A percentile compares a stretch with the other conserved stretches of the same genome.
phyloP scores from a whole-genome alignment of 2,329 filamentous ascomycete species.

The Cytospora chrysosperma region DNA sequence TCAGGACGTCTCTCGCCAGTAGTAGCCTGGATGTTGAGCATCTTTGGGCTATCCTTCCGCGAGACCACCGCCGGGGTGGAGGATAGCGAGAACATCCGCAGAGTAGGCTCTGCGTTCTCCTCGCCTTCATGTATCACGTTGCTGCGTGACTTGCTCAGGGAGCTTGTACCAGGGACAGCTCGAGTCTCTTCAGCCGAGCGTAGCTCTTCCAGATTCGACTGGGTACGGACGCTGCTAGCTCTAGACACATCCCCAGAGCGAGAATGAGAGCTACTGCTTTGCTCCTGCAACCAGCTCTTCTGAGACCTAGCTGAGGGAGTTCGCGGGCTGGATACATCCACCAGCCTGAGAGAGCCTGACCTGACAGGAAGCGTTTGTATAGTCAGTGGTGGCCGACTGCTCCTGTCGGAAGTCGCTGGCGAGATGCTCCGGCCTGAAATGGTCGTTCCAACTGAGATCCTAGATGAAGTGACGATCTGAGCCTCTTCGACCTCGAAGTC shows the following conservation, averaged over 20 bases:
- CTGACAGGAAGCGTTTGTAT: constrained; percentile 41
- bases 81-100: background rate
- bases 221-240: constrained; percentile 41
- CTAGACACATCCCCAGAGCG: constrained; percentile 43
- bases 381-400: constrained; percentile 32
- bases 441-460: constrained; percentile 42
- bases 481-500: constrained; percentile 52
- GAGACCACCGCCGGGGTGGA: background rate
- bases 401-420: constrained; percentile 48
- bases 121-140: constrained; percentile 45
- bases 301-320: constrained; percentile 50
- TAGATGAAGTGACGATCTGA: constrained; percentile 55
- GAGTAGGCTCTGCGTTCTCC: constrained; percentile 34
- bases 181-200: constrained; percentile 27
- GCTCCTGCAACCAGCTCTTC: constrained; percentile 46
- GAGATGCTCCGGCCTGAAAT: constrained; percentile 51
- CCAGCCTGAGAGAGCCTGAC: constrained; percentile 54
- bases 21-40: background rate
- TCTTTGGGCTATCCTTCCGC: background rate
- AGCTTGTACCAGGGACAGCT: constrained; percentile 5
- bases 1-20: background rate
- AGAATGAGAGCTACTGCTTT: constrained; percentile 37
- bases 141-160: constrained; percentile 24
- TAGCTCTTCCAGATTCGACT: constrained; percentile 43
- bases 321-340: constrained; percentile 54